Percentiles rank a stretch among this genome's conserved stretches.
Evolutionary conservation across 768 basidiomycete species (phyloP).

Genomic region (Kondoa malvinella): DNA sequence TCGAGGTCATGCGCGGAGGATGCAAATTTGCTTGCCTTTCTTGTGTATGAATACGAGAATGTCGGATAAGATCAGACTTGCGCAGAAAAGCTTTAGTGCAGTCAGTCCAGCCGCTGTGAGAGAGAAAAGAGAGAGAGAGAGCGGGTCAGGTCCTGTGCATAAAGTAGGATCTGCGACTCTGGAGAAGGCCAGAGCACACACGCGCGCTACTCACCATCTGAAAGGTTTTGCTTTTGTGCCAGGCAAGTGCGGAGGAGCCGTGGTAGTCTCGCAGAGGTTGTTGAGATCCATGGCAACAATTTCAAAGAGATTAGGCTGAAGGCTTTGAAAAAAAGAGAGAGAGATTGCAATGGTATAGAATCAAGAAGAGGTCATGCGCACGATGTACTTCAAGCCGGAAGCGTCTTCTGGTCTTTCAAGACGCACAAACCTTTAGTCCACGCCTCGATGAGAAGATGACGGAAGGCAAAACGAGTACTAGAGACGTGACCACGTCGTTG

Average conservation of each 20-base stretch:
- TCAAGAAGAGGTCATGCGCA: background rate
- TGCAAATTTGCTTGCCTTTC: constrained; percentile 32
- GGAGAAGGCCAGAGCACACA: background rate
- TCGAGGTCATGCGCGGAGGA: background rate
- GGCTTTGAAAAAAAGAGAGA: background rate
- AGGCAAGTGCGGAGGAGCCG: background rate
- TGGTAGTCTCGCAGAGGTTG: background rate
- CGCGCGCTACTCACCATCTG: background rate
- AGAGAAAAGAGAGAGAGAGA: background rate
- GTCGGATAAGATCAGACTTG: constrained; percentile 33
- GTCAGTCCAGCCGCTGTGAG: background rate
- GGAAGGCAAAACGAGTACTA: background rate
- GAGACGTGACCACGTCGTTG: no score
- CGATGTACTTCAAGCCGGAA: background rate
- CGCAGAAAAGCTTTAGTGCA: constrained; percentile 34
- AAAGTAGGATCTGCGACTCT: background rate
- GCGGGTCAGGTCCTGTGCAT: background rate
- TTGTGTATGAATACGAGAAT: constrained; percentile 35
- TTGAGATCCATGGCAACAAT: background rate
- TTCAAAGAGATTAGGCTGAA: background rate
- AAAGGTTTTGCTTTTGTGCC: background rate
- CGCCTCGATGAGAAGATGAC: no score
- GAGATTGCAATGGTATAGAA: background rate
- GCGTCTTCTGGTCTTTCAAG: background rate
- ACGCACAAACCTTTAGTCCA: no score